Base-by-base conservation (phyloP, 345 rosid genomes). In the Gossypium turneri region DNA sequence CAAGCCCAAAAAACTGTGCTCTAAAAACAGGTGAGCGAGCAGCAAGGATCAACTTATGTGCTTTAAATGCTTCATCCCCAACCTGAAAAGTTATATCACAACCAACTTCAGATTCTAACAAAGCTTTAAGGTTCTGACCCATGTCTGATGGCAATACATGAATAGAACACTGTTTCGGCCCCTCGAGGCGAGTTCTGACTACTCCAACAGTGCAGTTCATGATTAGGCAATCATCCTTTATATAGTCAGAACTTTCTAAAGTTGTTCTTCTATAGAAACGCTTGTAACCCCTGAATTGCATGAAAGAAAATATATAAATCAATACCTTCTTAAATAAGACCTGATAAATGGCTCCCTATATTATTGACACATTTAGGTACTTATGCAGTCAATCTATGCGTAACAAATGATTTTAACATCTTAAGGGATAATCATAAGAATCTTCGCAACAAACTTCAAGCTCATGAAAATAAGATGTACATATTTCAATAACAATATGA, bases 1-100 rank as follows among this genome's bases (percentile, higher is more conserved):
- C 81, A 61, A 87, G 94, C 77, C 99, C 97, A 77, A 86, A 93
- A 81, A 93, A 93, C 41, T 93, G 98, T 16, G 98, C 98, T 84
- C 86, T 87, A 76, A 96, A 96, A 48, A 96, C 98, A 20, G 93
- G 97, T 3, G 99, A 93, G 29, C 99, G 97, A 59, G 95, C 94
- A 7, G 97, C 94, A 47, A 96, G 97, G 67, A 96, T 84, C 83
- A 92, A 79, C 74, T 90, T 96, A 69, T 93, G 98, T 67, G 98
- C 98, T 83, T 82, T 88, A 81, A 83, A 90, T 9, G 81, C 85
- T 84, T 92, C 94, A 70, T 90, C 92, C 1, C 92, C 92, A 67
- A 96, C 94, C 79, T 85, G 84, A 55, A 96, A 90, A 79, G 59
- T 79, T 72, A 96, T 73, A 81, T 96, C 97, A 52, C 93, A 88